Conservation (phyloP, 306 rosid genomes). For the Lathyrus sativus region DNA sequence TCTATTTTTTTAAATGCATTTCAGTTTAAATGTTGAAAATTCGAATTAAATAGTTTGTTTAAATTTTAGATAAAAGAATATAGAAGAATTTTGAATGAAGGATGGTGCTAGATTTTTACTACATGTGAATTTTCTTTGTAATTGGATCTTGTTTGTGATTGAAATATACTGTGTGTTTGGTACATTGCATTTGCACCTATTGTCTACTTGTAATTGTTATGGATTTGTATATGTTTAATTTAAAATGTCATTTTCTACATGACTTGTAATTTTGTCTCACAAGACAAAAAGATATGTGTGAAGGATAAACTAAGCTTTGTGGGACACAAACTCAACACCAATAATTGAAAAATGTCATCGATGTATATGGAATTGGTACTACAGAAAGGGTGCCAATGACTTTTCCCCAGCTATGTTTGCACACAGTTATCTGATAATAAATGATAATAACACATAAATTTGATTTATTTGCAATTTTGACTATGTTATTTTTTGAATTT, state of each 20-base stretch:
- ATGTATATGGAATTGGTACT: not conserved
- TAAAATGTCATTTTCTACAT: constrained; percentile 9
- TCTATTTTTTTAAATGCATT: too few relatives aligned
- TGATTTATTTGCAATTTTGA: too few relatives aligned
- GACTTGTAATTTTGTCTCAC: constrained; percentile 1
- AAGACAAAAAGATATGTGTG: constrained; percentile 38
- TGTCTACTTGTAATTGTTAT: not conserved
- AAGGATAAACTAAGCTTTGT: constrained; percentile 34
- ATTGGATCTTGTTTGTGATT: not conserved
- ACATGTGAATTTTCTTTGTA: too few relatives aligned
- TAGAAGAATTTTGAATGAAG: too few relatives aligned
- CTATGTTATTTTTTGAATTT: too few relatives aligned
- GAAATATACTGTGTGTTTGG: too few relatives aligned
- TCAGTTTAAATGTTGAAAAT: not conserved
- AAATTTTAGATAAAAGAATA: too few relatives aligned
- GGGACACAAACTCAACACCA: constrained; percentile 7
- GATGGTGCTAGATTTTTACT: too few relatives aligned
- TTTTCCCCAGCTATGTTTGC: not conserved
- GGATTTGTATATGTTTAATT: not conserved
- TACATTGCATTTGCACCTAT: not conserved
- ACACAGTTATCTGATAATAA: not conserved
- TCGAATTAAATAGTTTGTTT: too few relatives aligned
- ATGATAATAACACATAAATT: too few relatives aligned
- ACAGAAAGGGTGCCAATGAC: not conserved
- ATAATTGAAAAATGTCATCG: constrained; percentile 32